Conservation (phyloP, 345 rosid species). For the Zanthoxylum bungeanum region DNA sequence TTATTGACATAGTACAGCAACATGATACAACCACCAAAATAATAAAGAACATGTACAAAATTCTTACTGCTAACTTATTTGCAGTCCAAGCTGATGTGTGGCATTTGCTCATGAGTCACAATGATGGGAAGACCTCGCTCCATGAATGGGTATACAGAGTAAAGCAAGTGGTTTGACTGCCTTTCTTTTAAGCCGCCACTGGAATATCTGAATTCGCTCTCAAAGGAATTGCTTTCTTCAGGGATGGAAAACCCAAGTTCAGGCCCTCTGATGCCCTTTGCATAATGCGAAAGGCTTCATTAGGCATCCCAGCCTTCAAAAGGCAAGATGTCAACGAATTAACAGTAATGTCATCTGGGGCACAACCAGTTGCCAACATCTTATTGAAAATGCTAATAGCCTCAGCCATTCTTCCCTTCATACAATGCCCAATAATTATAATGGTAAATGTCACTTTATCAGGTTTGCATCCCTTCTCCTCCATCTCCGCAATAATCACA, state of each 20-base stretch:
- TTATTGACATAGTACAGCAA: neutral
- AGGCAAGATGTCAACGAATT: constrained; percentile 72
- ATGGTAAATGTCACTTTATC: constrained; percentile 90
- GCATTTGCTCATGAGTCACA: constrained; percentile 9
- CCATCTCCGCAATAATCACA: constrained; percentile 62
- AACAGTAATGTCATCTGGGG: constrained; percentile 63
- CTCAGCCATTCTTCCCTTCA: constrained; percentile 88
- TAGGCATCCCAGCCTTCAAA: constrained; percentile 87
- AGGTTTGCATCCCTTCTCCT: constrained; percentile 66
- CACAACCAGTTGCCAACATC: constrained; percentile 73
- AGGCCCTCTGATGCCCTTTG: constrained; percentile 35
- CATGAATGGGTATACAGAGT: neutral
- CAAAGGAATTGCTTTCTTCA: constrained; percentile 31
- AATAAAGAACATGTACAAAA: constrained; percentile 3
- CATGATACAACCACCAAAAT: neutral
- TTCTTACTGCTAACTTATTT: constrained; percentile 34
- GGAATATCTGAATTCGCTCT: constrained; percentile 36
- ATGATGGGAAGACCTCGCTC: neutral
- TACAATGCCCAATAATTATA: constrained; percentile 86
- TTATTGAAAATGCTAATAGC: constrained; percentile 70
- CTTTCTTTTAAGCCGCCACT: constrained; percentile 52
- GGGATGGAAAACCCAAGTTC: constrained; percentile 33
- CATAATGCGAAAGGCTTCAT: constrained; percentile 58
- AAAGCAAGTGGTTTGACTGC: neutral
- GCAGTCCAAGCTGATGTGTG: constrained; percentile 22